These are phyloP conservation scores for Phoenix dactylifera DNA, from an alignment of 176 grass and related monocot species.

Conservation along the genomic window DNA sequence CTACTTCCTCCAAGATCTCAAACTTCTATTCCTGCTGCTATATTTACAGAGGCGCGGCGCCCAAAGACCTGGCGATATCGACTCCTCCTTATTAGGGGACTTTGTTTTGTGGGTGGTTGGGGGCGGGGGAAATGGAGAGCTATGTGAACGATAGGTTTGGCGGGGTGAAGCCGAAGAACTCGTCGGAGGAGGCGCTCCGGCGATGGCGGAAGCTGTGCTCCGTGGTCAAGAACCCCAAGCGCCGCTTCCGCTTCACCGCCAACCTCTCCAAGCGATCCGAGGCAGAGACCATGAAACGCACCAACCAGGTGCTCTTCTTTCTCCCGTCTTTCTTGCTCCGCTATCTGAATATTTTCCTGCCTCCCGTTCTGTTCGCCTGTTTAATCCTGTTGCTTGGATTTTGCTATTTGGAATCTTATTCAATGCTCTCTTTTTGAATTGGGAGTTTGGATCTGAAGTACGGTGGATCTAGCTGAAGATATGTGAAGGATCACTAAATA, in stretches of 20 bases:
- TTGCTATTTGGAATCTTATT: too few species aligned
- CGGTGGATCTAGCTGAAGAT: too few species aligned
- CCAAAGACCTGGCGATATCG: background rate
- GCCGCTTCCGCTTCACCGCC: constrained; percentile 19
- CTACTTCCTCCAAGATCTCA: too few species aligned
- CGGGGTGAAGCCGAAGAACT: constrained; percentile 14
- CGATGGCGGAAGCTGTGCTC: constrained; percentile 21
- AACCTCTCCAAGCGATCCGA: constrained; percentile 25
- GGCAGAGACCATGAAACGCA: constrained; percentile 15
- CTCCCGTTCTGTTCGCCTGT: background rate
- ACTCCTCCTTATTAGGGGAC: background rate
- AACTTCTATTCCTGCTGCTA: too few species aligned
- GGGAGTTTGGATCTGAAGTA: too few species aligned
- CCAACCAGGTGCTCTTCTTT: constrained; percentile 3
- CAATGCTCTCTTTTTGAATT: too few species aligned
- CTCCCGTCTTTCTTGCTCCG: background rate
- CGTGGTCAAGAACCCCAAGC: constrained; percentile 20
- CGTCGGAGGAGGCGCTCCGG: constrained; percentile 12
- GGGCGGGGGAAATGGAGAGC: constrained; percentile 7
- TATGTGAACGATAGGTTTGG: constrained; percentile 13
- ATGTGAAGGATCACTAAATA: too few species aligned
- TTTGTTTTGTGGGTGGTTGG: background rate
- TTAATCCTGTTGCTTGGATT: background rate
- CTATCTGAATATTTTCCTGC: background rate
- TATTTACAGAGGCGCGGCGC: too few species aligned